Evolutionary conservation across 2,329 filamentous ascomycete genomes (phyloP), one percentile per base, ranked within the genome.

Genomic region (Fusarium ramigenum): DNA sequence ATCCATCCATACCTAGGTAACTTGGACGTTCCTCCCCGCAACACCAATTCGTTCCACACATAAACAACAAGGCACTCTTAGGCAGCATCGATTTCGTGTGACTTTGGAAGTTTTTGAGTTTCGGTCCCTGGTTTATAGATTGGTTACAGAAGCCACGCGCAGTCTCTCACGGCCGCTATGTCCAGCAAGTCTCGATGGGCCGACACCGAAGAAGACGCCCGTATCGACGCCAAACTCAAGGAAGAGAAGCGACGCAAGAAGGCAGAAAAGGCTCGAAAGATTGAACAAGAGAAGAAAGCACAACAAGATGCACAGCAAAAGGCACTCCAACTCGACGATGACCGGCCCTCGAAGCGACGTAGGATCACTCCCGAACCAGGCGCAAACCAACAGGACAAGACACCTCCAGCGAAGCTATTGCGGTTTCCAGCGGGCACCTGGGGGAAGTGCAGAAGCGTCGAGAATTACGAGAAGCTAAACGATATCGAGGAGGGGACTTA

Each of bases 401-500:
- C 42, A 21, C 40, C 75, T 36, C 64, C 78, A 40, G 82, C 88
- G 4, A 90, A 87, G 72, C 85, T 97, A 5, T 83, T 98, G 46
- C 90, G 93, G 16, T 95, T 97, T 79, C 88, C 92, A 15, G 85
- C 87, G 19, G 88, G 89, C 15, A 82, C 85, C 75, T 97, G 95
- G 90, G 88, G 89, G 57, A 86, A 84, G 64, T 93, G 92, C 79
- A 88, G 93, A 68, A 93, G 93, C 80, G 92, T 97, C 32, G 93
- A 96, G 79, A 92, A 94, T 79, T 99, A 95, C 83, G 93, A 98
- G 78, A 93, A 93, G 75, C 87, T 99, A 64, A 99, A 99, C 82
- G 93, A 96, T 80, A 99, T 99, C 78, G 96, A 98, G 82, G 96
- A 99, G 84, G 96, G 96, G 40, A 95, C 95, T 14, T 99, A 99